phyloP scores from a whole-genome alignment of 1,284 basidiomycete species.

The Marasmius oreades region DNA sequence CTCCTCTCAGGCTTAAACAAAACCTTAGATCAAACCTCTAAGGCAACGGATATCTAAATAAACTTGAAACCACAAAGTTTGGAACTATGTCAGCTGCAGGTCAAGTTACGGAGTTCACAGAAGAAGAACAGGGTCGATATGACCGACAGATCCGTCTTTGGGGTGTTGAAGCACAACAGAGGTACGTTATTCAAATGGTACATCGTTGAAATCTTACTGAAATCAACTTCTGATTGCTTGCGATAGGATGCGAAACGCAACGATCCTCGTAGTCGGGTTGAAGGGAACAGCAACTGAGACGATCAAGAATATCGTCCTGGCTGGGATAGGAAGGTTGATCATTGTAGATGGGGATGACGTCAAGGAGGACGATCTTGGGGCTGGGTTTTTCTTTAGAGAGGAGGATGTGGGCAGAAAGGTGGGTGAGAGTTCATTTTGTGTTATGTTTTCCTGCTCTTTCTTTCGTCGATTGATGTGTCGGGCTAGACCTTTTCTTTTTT shows the following conservation, averaged over 20 bases:
- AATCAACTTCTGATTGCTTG: slow-evolving; percentile 14
- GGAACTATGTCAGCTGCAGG: neutral
- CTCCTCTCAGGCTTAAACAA: no score
- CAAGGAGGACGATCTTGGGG: slow-evolving; percentile 78
- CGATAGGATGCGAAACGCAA: slow-evolving; percentile 88
- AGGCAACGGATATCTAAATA: neutral
- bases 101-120: slow-evolving; percentile 30
- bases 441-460: slow-evolving; percentile 10
- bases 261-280: slow-evolving; percentile 82
- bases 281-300: slow-evolving; percentile 91
- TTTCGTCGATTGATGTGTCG: no score
- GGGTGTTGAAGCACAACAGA: slow-evolving; percentile 97
- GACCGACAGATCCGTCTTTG: slow-evolving; percentile 97
- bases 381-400: slow-evolving; percentile 93
- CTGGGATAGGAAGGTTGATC: slow-evolving; percentile 71
- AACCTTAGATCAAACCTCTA: neutral
- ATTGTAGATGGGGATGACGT: slow-evolving; percentile 65
- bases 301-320: slow-evolving; percentile 90
- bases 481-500: no score
- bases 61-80: neutral
- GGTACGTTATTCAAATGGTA: slow-evolving; percentile 42
- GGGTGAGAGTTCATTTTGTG: slow-evolving; percentile 19
- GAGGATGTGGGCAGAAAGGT: slow-evolving; percentile 89
- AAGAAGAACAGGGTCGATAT: slow-evolving; percentile 66
- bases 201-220: no score